These are phyloP conservation scores for Exsudoporus frostii DNA, from an alignment of 768 basidiomycete genomes.

Conservation along the genomic window DNA sequence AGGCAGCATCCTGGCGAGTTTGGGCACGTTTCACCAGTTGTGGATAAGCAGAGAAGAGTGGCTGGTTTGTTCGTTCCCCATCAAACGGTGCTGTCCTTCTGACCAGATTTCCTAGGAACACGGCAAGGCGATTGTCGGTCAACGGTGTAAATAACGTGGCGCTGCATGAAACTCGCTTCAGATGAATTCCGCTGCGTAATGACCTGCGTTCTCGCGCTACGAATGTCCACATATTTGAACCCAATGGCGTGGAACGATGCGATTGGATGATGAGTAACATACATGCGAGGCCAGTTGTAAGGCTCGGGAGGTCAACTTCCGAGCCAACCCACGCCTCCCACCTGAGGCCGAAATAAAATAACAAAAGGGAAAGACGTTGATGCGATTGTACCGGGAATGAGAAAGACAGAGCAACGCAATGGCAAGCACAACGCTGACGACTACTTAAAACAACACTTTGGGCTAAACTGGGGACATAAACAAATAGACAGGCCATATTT, in stretches of 20 bases:
- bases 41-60: slow-evolving; percentile 95
- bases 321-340: slow-evolving; percentile 17
- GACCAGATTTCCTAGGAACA: slow-evolving; percentile 54
- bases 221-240: neutral
- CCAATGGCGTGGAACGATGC: slow-evolving; percentile 3
- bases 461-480: slow-evolving; percentile 19
- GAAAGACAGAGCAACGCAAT: slow-evolving; percentile 21
- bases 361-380: slow-evolving; percentile 12
- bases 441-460: slow-evolving; percentile 30
- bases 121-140: slow-evolving; percentile 77
- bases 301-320: slow-evolving; percentile 39
- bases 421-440: slow-evolving; percentile 24
- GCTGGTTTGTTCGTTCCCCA: slow-evolving; percentile 53
- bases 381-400: slow-evolving; percentile 11
- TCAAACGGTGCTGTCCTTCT: slow-evolving; percentile 1
- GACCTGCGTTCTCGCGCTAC: neutral
- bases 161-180: neutral
- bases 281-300: slow-evolving; percentile 4
- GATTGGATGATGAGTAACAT: slow-evolving; percentile 13
- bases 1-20: slow-evolving; percentile 88
- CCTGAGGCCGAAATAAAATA: slow-evolving; percentile 20
- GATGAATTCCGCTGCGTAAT: neutral
- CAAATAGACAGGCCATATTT: slow-evolving; percentile 19
- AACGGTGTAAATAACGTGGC: slow-evolving; percentile 69
- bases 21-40: slow-evolving; percentile 97